Evolutionary conservation across 495 filamentous ascomycete genomes (phyloP), one percentile per base, ranked within the genome.

Genomic region (Penicillium waksmanii): DNA sequence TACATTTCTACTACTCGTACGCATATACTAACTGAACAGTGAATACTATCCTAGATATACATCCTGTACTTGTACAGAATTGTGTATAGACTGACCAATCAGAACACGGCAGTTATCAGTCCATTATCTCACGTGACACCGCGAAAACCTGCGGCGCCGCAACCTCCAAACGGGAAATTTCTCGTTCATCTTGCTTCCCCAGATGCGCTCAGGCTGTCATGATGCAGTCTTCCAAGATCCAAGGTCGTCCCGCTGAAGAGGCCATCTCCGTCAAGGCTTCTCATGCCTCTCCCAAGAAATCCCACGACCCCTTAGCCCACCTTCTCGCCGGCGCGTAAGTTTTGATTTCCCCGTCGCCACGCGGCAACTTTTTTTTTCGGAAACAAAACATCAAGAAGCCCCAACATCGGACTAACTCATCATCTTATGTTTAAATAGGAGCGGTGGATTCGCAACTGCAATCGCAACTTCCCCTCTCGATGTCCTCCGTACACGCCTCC

Each of bases 251-350:
- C 25, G 44, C 56, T 57, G 53, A 66, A 34, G 53, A 63, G 49
- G 54, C 51, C 23, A 27, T 53, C 31, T 47, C 59, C 2, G 15
- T 56, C 17, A 56, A 57, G 59, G 17, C 56, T 47, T 48, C 58
- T 23, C 43, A 51, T 13, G 31, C 44, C 12, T 19, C 56, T 21
- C 51, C 54, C 7, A 70, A 68, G 23, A 68, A 67, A 55, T 38
- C 59, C 17, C 62, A 63, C 21, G 60, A 59, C n/a, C 63, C 74
- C 21, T 95, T 89, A 90, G 86, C 89, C 57, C 92, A 95, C 78
- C 83, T 96, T 56, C 82, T 96, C 57, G 92, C 92, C 34, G 92
- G 92, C 80, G 92, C 87, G 91, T 94, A 82, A 73, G 85, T 78
- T 53, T 52, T 40, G 42, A 54, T 40, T 18, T 38, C 13, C 25